Evolutionary conservation across 257 asterid species (phyloP).

Genomic region (Solanum piurae): DNA sequence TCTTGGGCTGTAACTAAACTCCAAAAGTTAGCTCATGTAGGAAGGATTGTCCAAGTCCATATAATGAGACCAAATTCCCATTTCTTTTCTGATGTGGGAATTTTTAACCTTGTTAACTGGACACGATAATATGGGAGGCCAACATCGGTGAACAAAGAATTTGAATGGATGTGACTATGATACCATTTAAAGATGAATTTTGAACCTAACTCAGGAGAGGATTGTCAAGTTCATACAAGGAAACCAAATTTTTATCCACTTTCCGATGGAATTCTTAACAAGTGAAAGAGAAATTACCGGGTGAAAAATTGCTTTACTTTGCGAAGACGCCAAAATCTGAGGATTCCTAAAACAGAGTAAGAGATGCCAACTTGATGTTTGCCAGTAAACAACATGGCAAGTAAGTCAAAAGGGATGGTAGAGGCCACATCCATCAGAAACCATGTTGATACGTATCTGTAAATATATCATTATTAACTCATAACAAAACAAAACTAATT

Average conservation of each 20-base stretch:
- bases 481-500: neutral
- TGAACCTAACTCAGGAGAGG: no score
- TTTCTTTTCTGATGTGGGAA: neutral
- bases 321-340: conserved; percentile 89
- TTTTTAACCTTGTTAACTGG: neutral
- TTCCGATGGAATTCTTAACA: neutral
- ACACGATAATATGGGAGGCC: neutral
- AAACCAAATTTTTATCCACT: neutral
- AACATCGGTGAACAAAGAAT: neutral
- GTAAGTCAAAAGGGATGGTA: conserved; percentile 68
- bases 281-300: conserved; percentile 25
- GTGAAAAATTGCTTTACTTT: conserved; percentile 72
- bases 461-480: neutral
- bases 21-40: neutral
- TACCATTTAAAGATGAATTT: no score
- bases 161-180: neutral
- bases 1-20: neutral
- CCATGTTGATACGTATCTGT: conserved; percentile 85
- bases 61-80: neutral
- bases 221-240: neutral
- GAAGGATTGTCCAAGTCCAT: neutral
- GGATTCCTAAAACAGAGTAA: conserved; percentile 63
- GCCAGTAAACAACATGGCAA: conserved; percentile 51
- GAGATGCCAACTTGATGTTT: conserved; percentile 50
- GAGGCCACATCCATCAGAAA: conserved; percentile 90